Percentiles rank a stretch among this genome's conserved stretches.
Evolutionary conservation across 345 rosid species (phyloP).

Genomic region (Boechera stricta): DNA sequence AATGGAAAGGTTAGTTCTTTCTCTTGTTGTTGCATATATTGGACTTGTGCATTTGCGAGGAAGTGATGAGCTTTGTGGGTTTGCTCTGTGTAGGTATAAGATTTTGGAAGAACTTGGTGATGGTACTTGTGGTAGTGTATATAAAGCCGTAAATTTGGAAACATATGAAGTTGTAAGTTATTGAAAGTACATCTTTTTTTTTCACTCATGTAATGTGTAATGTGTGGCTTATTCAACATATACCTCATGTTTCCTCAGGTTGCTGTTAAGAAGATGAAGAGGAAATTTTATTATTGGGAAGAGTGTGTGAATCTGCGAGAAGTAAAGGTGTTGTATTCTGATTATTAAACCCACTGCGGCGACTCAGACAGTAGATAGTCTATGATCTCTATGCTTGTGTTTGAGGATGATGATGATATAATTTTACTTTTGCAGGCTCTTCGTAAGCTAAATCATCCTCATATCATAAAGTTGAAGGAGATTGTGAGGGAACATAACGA

Average conservation of each 20-base stretch:
- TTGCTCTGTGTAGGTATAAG: constrained; percentile 61
- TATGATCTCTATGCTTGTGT: constrained; percentile 13
- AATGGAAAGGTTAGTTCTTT: constrained; percentile 79
- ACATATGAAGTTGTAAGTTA: constrained; percentile 70
- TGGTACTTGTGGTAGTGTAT: constrained; percentile 96
- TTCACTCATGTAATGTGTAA: not conserved
- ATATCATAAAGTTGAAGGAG: constrained; percentile 88
- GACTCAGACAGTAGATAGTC: too few relatives aligned
- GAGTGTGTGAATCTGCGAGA: constrained; percentile 89
- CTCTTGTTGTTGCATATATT: constrained; percentile 32
- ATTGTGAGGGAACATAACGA: constrained; percentile 87
- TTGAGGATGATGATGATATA: not conserved
- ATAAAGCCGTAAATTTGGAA: constrained; percentile 76
- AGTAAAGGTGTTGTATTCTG: constrained; percentile 67
- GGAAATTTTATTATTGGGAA: constrained; percentile 91
- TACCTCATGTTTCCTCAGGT: constrained; percentile 54
- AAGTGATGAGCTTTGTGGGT: not conserved
- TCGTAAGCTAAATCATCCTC: constrained; percentile 81
- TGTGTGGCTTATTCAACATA: not conserved
- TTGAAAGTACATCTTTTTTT: not conserved
- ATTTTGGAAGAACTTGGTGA: constrained; percentile 90
- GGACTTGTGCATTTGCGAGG: not conserved
- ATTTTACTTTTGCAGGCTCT: constrained; percentile 70
- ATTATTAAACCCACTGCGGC: too few relatives aligned
- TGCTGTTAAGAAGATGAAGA: constrained; percentile 97